Evolutionary conservation across 768 basidiomycete genomes (phyloP).

Genomic region (Megacollybia marginata): DNA sequence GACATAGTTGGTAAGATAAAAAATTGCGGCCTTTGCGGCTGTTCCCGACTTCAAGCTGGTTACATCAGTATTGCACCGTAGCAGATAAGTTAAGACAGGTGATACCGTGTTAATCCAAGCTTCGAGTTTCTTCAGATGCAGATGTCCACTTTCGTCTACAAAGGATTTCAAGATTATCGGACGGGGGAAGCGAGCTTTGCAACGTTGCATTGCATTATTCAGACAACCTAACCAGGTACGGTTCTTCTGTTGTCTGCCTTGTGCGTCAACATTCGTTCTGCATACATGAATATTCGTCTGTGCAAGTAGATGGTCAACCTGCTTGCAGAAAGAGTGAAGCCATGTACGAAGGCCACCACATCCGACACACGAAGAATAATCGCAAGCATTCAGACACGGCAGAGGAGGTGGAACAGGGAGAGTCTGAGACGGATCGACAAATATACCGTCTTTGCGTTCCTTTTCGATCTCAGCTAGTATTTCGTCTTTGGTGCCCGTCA

Average conservation of each 20-base stretch:
- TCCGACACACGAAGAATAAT: conserved; percentile 3
- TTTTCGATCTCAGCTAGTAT: conserved; percentile 4
- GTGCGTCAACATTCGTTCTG: too few relatives aligned
- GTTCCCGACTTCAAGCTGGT: conserved; percentile 16
- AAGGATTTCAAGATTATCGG: too few relatives aligned
- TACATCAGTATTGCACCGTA: conserved; percentile 19
- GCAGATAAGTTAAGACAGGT: conserved; percentile 13
- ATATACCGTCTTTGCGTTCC: not conserved
- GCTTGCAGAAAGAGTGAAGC: too few relatives aligned
- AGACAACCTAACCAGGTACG: too few relatives aligned
- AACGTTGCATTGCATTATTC: too few relatives aligned
- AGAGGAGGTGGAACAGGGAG: conserved; percentile 16
- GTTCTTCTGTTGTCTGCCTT: too few relatives aligned
- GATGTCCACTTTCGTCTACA: too few relatives aligned
- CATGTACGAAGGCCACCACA: too few relatives aligned
- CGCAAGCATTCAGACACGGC: conserved; percentile 9
- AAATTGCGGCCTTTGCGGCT: conserved; percentile 13
- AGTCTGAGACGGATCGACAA: conserved; percentile 15
- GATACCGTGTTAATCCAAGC: conserved; percentile 19
- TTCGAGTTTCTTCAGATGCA: too few relatives aligned
- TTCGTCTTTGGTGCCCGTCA: conserved; percentile 12
- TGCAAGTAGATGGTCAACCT: too few relatives aligned
- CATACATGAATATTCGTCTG: too few relatives aligned
- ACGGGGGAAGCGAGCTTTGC: too few relatives aligned
- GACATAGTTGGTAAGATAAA: conserved; percentile 21